phyloP scores from a whole-genome alignment of 2,329 filamentous ascomycete species.

The Hypoxylon rubiginosum region DNA sequence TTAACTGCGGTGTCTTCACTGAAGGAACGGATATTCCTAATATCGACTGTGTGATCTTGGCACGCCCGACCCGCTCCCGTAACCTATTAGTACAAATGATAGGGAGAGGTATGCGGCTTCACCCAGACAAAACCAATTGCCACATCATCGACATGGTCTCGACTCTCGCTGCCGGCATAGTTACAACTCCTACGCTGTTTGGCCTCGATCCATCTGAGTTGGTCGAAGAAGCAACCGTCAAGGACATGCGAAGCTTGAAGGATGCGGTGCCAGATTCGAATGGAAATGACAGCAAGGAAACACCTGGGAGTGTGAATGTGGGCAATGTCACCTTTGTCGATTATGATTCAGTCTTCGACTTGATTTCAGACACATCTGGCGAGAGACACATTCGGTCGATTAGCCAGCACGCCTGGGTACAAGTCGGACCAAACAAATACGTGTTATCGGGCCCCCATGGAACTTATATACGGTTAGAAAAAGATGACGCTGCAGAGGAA shows the following conservation, averaged over 20 bases:
- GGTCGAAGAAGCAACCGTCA: constrained; percentile 74
- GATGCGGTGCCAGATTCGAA: constrained; percentile 57
- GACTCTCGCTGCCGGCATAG: constrained; percentile 83
- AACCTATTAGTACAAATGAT: constrained; percentile 98
- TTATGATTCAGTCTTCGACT: constrained; percentile 91
- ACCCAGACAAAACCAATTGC: constrained; percentile 85
- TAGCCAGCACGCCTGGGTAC: constrained; percentile 86
- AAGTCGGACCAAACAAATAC: constrained; percentile 77
- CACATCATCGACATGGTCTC: constrained; percentile 98
- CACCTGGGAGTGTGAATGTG: not conserved
- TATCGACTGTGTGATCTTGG: constrained; percentile 92
- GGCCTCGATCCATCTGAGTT: constrained; percentile 88
- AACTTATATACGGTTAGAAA: constrained; percentile 70
- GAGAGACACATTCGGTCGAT: constrained; percentile 84
- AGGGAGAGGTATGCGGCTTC: constrained; percentile 88
- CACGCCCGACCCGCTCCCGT: constrained; percentile 89
- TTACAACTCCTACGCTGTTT: constrained; percentile 92
- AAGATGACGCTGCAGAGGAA: constrained; percentile 50
- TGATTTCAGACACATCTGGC: constrained; percentile 83
- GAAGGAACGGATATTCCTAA: constrained; percentile 98
- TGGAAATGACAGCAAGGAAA: not conserved
- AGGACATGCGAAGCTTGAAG: constrained; percentile 71
- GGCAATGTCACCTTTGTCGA: constrained; percentile 82
- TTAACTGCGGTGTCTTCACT: constrained; percentile 97
- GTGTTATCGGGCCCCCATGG: constrained; percentile 76